Conservation (phyloP, 345 rosid species). For the Brassica nigra region DNA sequence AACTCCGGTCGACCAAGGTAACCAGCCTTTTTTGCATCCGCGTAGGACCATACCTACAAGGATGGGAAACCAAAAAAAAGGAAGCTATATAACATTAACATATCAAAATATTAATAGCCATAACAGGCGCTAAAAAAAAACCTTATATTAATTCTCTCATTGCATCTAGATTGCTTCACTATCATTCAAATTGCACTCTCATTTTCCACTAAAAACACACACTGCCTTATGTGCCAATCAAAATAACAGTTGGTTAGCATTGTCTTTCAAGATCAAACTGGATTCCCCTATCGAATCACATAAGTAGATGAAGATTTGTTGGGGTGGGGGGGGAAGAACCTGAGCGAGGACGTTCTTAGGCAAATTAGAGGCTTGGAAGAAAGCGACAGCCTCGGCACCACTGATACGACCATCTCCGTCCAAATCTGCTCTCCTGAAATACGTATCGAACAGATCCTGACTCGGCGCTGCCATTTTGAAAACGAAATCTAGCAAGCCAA, state of each 20-base stretch:
- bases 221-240: neutral
- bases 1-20: constrained; percentile 89
- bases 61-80: neutral
- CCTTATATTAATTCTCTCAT: constrained; percentile 3
- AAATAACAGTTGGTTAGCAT: too few species aligned
- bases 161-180: constrained; percentile 2
- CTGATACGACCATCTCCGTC: constrained; percentile 98
- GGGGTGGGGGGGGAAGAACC: constrained; percentile 46
- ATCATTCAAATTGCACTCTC: constrained; percentile 14
- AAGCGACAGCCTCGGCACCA: constrained; percentile 94
- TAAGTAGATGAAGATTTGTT: constrained; percentile 5
- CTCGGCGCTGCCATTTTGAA: constrained; percentile 52
- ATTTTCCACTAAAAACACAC: neutral
- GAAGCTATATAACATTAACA: constrained; percentile 1
- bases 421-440: constrained; percentile 92
- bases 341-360: constrained; percentile 88
- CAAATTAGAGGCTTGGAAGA: constrained; percentile 88
- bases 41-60: constrained; percentile 80
- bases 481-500: constrained; percentile 27
- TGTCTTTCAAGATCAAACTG: neutral
- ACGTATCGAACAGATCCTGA: constrained; percentile 86
- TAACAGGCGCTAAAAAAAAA: neutral
- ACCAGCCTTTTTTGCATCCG: constrained; percentile 83
- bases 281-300: neutral
- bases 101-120: neutral